Base-by-base conservation (phyloP, 2,329 filamentous ascomycete species). In the Claviceps fusiformis region DNA sequence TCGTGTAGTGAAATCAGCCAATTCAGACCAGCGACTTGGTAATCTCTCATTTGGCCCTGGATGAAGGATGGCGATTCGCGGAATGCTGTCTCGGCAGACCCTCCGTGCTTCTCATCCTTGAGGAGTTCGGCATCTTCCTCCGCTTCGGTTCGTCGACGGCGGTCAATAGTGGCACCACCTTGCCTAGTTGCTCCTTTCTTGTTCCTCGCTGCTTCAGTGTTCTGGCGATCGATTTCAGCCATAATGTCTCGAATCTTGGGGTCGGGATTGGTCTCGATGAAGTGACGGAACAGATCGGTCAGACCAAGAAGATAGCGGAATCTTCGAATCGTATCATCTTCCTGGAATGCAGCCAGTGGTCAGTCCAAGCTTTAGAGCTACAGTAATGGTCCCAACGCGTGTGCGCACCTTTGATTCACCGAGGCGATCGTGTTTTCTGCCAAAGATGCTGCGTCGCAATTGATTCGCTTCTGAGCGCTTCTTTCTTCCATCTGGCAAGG, bases 1-100 rank as follows among this genome's bases (percentile, higher is more conserved):
- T 98, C 93, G 65, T 98, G 93, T 6, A 98, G 79, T 13, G 91
- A 97, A 62, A 98, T 90, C 49, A 98, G 80, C 93, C 93, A 98
- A 70, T 98, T 98, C 61, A 98, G 77, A 61, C 93, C 93, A 39
- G 89, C 87, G 62, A 98, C 78, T 70, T 98, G 93, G 71, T 98
- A 98, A 70, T 98, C 93, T 66, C 93, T 85, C 89, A 98, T 96
- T 56, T 81, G 75, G 48, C 93, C 87, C 17, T 95, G 74, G 59
- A 98, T 84, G 67, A 88, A 98, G n/a, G 84, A 72, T 13, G 93
- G 93, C 2, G 92, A 97, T 58, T 97, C 93, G 58, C 92, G 83
- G 71, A 98, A 98, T 41, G 95, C 84, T 0, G 88, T 95, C 67
- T 93, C 87, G 37, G 89, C 87, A 54, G 88, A 84, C 56, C 87